These are phyloP conservation scores for Leucocoprinus sp. DNA, from an alignment of 768 basidiomycete genomes.

Conservation along the genomic window DNA sequence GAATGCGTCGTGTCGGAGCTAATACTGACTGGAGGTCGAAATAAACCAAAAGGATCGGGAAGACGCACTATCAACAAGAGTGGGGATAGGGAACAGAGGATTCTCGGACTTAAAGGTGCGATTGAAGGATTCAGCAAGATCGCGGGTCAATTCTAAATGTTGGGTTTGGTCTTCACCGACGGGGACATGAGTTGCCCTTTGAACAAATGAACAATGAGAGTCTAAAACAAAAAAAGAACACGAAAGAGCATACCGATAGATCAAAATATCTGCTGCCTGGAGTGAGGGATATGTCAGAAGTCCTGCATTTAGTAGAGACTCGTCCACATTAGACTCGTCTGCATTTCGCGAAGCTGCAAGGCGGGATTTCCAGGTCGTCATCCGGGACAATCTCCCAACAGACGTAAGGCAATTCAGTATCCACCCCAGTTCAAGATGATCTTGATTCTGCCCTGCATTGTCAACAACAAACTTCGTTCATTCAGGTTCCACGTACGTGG, in stretches of 20 bases:
- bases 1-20: constrained; percentile 78
- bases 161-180: constrained; percentile 96
- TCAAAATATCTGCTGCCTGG: constrained; percentile 87
- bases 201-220: background rate
- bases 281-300: constrained; percentile 89
- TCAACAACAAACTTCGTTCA: background rate
- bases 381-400: constrained; percentile 72
- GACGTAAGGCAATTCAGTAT: constrained; percentile 80
- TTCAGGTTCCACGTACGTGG: constrained; percentile 45
- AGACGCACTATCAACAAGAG: constrained; percentile 63
- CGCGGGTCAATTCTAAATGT: constrained; percentile 83
- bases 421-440: constrained; percentile 88
- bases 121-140: constrained; percentile 81
- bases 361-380: constrained; percentile 97
- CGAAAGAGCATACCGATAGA: constrained; percentile 54
- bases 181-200: constrained; percentile 87
- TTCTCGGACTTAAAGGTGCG: constrained; percentile 41
- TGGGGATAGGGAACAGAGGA: constrained; percentile 64
- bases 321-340: constrained; percentile 71
- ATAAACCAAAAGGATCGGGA: background rate
- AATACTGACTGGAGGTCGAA: background rate
- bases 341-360: constrained; percentile 69
- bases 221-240: background rate
- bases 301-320: constrained; percentile 75
- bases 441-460: constrained; percentile 49